Conservation (phyloP, 441 rosid species). For the Erysimum cheiri region DNA sequence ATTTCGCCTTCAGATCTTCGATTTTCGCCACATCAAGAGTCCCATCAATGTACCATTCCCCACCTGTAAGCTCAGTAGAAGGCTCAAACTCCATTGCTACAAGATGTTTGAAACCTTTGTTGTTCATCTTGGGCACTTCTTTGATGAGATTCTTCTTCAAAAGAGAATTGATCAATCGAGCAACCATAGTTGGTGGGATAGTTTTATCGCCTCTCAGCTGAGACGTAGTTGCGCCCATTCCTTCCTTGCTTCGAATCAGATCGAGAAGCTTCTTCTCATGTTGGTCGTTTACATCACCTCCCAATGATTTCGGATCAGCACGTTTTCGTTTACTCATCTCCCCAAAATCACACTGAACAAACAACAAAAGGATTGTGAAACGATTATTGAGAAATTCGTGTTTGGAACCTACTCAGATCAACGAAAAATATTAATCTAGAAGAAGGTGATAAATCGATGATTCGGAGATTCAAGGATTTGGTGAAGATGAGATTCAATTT, state of each 20-base stretch:
- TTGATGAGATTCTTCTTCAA: constrained; percentile 57
- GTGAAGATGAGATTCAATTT: constrained; percentile 26
- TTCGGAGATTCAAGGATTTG: constrained; percentile 2
- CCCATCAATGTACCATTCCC: constrained; percentile 78
- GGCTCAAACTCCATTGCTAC: constrained; percentile 75
- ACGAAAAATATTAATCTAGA: not conserved
- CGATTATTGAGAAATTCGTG: not conserved
- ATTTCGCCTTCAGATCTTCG: constrained; percentile 47
- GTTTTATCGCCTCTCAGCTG: constrained; percentile 56
- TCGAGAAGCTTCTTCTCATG: constrained; percentile 56
- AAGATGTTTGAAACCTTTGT: constrained; percentile 59
- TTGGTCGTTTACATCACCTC: constrained; percentile 47
- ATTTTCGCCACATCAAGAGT: constrained; percentile 58
- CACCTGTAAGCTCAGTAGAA: constrained; percentile 71
- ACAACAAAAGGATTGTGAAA: not conserved
- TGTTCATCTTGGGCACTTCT: constrained; percentile 64
- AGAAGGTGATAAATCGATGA: not conserved
- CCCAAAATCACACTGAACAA: not conserved
- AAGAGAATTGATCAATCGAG: constrained; percentile 55
- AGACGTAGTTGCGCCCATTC: constrained; percentile 57
- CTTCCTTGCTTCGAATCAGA: constrained; percentile 59
- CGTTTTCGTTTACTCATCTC: constrained; percentile 59
- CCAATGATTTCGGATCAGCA: constrained; percentile 47
- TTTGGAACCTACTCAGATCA: not conserved
- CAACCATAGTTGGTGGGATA: constrained; percentile 46